Evolutionary conservation across 805 yeast species (phyloP), one percentile per base, ranked within the genome.

Genomic region (Barnettozyma wickerhamii): DNA sequence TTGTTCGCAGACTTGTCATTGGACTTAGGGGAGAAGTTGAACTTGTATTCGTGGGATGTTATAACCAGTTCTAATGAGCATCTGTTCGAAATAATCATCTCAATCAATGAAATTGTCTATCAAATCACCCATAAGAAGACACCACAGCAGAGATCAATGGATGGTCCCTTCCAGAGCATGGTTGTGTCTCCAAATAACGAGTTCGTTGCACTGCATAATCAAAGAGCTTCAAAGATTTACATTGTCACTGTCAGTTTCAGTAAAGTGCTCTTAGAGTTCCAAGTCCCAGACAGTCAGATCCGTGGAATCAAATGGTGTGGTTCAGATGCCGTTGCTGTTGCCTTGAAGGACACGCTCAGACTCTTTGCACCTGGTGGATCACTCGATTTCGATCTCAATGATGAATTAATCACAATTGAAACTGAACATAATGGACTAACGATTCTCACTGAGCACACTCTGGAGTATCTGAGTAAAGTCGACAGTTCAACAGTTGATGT

Each of bases 251-350:
- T 64, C 31, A 71, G 66, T 45, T 54, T 48, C 26, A 36, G 44
- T 23, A 34, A 35, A 40, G 59, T 20, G 40, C 60, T 57, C 7
- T 38, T 55, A 17, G 62, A 59, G 20, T 42, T 51, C 29, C 37
- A 43, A 1, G 33, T 63, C 7, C 60, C 60, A 5, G 46, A 52
- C 5, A 44, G 51, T 0, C 79, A 83, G 0, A 59, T 53, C 31
- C 71, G 72, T 44, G 63, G 85, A 15, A 14, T 41, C 10, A 71
- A 70, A 42, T 93, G 97, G 98, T 83, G 96, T 56, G 87, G 91
- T 0, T 78, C 81, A 49, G 95, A 88, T 60, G 87, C 93, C 0
- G 78, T 90, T 1, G 79, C 81, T 0, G 63, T 77, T n/a, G 65
- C 77, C 1, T 63, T 62, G 45, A 65, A 72, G 3, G 91, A 83